These are phyloP conservation scores for Pythium scleroteichum DNA, from an alignment of 352 stramenopile genomes.

Conservation along the genomic window DNA sequence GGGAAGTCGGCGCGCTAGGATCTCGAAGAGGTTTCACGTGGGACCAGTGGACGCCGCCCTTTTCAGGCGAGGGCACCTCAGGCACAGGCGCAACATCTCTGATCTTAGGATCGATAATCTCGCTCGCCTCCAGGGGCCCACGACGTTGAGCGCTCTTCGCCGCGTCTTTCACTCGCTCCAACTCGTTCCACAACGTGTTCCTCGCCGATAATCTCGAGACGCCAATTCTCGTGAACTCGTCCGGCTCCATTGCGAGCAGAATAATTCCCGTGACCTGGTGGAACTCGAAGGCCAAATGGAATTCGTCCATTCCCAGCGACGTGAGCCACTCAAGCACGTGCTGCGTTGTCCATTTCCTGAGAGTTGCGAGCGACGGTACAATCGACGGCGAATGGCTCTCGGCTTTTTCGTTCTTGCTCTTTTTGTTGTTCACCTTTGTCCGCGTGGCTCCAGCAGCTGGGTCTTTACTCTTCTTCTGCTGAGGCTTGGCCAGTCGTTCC, in stretches of 20 bases:
- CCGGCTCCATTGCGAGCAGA: constrained; percentile 45
- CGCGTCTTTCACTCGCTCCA: constrained; percentile 46
- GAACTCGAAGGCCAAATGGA: constrained; percentile 70
- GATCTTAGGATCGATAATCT: constrained; percentile 69
- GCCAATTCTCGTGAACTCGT: constrained; percentile 53
- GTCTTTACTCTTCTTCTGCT: constrained; percentile 26
- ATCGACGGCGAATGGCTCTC: constrained; percentile 4
- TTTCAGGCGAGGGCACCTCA: constrained; percentile 30
- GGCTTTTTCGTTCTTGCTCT: background rate
- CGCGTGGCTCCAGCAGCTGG: background rate
- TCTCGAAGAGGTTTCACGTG: constrained; percentile 60
- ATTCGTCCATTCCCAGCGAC: constrained; percentile 61
- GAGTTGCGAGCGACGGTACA: constrained; percentile 33
- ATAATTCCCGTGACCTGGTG: constrained; percentile 66
- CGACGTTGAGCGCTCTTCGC: background rate
- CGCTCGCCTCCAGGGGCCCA: constrained; percentile 16
- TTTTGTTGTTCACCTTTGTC: constrained; percentile 21
- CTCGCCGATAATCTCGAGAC: constrained; percentile 55
- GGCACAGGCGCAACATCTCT: constrained; percentile 33
- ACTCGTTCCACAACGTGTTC: constrained; percentile 55
- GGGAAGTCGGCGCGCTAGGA: constrained; percentile 13
- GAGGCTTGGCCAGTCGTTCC: constrained; percentile 27
- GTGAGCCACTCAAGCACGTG: constrained; percentile 72
- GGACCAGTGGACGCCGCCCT: constrained; percentile 61
- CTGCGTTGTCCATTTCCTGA: constrained; percentile 49